Evolutionary conservation across 2,329 filamentous ascomycete genomes (phyloP), one percentile per base, ranked within the genome.

Genomic region (Fusarium agapanthi): DNA sequence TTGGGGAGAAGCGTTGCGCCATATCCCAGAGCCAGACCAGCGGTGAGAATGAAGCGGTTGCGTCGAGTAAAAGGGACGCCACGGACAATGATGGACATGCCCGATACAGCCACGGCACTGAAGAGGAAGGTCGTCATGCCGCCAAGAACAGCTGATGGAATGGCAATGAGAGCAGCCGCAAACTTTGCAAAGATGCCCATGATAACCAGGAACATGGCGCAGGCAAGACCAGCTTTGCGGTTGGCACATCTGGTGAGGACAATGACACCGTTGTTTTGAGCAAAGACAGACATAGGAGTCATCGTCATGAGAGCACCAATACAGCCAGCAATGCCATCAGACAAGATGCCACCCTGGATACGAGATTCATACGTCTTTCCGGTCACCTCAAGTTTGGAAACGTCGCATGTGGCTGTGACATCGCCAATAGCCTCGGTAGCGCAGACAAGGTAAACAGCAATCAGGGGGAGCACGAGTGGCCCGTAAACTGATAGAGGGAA

Each of bases 171-270:
- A 1, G 92, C 88, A 2, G 93, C 93, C 1, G 93, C 93, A 75
- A 95, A 95, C 81, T 96, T 96, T 74, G 92, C 89, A 75, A 95
- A 94, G 68, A 96, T 84, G 22, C 94, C 94, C 89, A 95, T 94
- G 73, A 96, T 80, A 69, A 96, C 82, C 16, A 96, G 87, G 84
- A 95, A 95, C 76, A 92, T 86, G 79, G 88, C 94, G 78, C 91
- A 92, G 54, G 91, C 92, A 79, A 94, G 95, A 9, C 94, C 94
- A 10, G 93, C 94, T 51, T 90, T 92, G 60, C 93, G 89, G 80
- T 94, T 95, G 2, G 93, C 93, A 79, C 93, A 95, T 22, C 93
- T 88, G 0, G 93, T 96, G 48, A 96, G 85, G 0, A 93, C 92
- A 68, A 96, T 95, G 57, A 95, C 92, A 40, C 93, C 93, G 79